Evolutionary conservation across 2,329 filamentous ascomycete genomes (phyloP).

Genomic region (Macrophomina phaseolina): DNA sequence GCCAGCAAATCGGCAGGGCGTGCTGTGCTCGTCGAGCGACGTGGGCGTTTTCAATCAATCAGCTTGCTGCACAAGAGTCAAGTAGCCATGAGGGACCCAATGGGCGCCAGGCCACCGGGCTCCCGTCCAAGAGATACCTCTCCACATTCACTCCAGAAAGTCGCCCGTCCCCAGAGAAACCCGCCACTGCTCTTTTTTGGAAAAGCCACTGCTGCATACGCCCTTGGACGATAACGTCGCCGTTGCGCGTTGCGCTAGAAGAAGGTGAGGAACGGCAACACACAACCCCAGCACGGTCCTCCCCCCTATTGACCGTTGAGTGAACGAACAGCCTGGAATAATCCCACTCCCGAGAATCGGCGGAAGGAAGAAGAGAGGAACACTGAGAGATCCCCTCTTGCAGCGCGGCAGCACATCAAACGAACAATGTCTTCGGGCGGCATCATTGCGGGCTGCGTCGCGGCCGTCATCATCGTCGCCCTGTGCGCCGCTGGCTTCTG

Average conservation of each 20-base stretch:
- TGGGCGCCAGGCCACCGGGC: neutral
- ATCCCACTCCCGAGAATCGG: neutral
- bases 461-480: constrained; percentile 12
- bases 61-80: constrained; percentile 3
- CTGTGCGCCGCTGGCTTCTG: constrained; percentile 11
- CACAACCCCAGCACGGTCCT: constrained; percentile 6
- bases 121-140: neutral
- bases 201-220: neutral
- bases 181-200: neutral
- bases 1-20: neutral
- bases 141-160: neutral
- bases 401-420: neutral
- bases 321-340: neutral
- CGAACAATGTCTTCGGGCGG: neutral
- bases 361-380: neutral
- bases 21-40: constrained; percentile 11
- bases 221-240: neutral
- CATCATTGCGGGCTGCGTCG: constrained; percentile 1
- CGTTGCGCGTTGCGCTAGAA: neutral
- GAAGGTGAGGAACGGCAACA: neutral
- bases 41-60: neutral
- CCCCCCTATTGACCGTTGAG: neutral
- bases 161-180: neutral
- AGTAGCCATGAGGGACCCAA: neutral
- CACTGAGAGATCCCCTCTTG: no score